Evolutionary conservation across 2,329 filamentous ascomycete species (phyloP).

Genomic region (Tothia fuscella): DNA sequence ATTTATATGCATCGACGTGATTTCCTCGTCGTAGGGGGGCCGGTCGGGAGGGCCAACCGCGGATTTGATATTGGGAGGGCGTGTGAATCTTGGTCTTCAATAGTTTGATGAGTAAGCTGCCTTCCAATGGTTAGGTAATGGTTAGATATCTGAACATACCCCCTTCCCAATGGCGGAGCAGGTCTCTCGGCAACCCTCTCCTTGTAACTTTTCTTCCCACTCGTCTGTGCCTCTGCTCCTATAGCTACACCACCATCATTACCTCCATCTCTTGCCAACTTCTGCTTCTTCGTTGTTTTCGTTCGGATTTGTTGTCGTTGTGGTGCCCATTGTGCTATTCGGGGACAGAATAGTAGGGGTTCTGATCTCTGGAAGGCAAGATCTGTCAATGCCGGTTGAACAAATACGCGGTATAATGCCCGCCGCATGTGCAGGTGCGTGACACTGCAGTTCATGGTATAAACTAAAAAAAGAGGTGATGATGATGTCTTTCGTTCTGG

Average conservation of each 20-base stretch:
- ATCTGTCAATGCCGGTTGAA: not conserved
- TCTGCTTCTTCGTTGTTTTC: not conserved
- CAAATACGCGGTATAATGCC: constrained; percentile 7
- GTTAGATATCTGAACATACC: not conserved
- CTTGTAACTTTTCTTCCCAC: constrained; percentile 3
- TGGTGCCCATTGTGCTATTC: not conserved
- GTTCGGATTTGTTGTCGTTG: not conserved
- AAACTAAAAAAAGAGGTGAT: too few species aligned
- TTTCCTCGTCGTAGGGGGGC: constrained; percentile 5
- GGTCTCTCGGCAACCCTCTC: constrained; percentile 1
- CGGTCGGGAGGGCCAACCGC: not conserved
- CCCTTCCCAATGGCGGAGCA: not conserved
- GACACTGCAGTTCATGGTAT: too few species aligned
- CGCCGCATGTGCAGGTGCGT: too few species aligned
- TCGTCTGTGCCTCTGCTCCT: too few species aligned
- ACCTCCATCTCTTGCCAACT: not conserved
- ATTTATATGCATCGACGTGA: constrained; percentile 1
- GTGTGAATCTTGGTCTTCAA: not conserved
- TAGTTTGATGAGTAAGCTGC: too few species aligned
- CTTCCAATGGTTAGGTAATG: not conserved
- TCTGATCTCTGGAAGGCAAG: not conserved
- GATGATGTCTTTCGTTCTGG: too few species aligned
- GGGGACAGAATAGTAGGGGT: not conserved
- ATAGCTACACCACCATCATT: not conserved
- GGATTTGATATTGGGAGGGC: not conserved